Conservation (phyloP, 768 basidiomycete genomes). For the Mycena haematopus region DNA sequence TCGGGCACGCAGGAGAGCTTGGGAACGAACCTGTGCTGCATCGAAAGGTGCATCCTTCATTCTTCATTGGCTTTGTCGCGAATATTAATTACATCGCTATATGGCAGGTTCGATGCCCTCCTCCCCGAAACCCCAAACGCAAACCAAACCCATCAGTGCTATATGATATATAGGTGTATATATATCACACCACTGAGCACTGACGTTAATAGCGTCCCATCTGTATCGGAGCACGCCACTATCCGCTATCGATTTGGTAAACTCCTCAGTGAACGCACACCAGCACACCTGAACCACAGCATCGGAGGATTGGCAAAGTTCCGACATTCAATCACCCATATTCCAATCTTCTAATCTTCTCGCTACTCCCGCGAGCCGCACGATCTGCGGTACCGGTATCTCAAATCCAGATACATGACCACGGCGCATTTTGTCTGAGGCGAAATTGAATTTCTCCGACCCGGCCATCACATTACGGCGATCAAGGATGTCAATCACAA, state of each 20-base stretch:
- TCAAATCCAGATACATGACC: no score
- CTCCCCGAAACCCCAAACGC: neutral
- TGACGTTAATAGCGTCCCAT: no score
- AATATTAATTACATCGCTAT: no score
- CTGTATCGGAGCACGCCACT: no score
- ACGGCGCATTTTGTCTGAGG: neutral
- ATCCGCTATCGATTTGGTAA: no score
- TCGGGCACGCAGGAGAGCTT: conserved; percentile 1
- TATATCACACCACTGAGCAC: neutral
- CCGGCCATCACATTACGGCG: neutral
- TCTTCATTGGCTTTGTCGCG: neutral
- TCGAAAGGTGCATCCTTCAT: neutral
- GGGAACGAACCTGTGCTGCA: neutral
- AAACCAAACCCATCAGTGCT: neutral
- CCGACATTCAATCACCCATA: neutral
- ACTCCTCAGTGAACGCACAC: neutral
- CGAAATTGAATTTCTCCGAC: neutral
- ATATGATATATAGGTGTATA: conserved; percentile 5
- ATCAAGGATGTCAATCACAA: neutral
- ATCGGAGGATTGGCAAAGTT: neutral
- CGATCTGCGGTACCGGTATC: no score
- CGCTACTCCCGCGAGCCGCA: no score
- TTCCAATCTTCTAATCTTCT: no score
- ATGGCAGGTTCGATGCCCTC: neutral
- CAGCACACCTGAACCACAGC: no score